phyloP scores from a whole-genome alignment of 371 early-diverging fungal species.

The Actinomucor elegans region DNA sequence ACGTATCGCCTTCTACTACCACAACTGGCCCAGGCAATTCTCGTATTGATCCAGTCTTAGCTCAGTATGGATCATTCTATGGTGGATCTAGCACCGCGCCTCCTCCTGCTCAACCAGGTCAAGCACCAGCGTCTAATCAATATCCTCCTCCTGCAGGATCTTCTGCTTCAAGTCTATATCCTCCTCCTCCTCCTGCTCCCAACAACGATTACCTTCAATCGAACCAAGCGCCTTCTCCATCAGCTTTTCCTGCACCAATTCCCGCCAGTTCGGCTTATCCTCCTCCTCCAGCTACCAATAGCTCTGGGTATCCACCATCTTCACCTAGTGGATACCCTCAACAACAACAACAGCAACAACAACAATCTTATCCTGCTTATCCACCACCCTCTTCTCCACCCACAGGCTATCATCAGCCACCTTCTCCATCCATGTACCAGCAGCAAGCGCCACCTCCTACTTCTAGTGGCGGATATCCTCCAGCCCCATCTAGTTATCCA shows the following conservation, averaged over 20 bases:
- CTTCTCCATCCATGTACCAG: background rate
- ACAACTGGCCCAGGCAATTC: conserved; percentile 9
- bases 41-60: conserved; percentile 16
- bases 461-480: conserved; percentile 2
- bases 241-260: conserved; percentile 1
- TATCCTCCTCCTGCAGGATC: conserved; percentile 14
- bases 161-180: background rate
- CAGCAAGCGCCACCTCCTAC: background rate
- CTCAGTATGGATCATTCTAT: conserved; percentile 29
- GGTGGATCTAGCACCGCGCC: conserved; percentile 10
- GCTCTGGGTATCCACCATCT: conserved; percentile 1
- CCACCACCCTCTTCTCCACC: conserved; percentile 10
- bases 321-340: background rate
- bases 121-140: background rate
- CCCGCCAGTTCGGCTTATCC: conserved; percentile 11
- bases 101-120: conserved; percentile 17
- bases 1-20: conserved; percentile 13
- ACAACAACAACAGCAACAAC: background rate
- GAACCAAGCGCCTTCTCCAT: conserved; percentile 4
- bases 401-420: conserved; percentile 1
- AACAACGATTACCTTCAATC: too few relatives aligned
- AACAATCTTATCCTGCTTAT: too few relatives aligned
- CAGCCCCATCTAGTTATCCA: background rate
- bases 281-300: conserved; percentile 10
- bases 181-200: conserved; percentile 13